Evolutionary conservation across 306 rosid species (phyloP).

Genomic region (Cucurbita maxima): DNA sequence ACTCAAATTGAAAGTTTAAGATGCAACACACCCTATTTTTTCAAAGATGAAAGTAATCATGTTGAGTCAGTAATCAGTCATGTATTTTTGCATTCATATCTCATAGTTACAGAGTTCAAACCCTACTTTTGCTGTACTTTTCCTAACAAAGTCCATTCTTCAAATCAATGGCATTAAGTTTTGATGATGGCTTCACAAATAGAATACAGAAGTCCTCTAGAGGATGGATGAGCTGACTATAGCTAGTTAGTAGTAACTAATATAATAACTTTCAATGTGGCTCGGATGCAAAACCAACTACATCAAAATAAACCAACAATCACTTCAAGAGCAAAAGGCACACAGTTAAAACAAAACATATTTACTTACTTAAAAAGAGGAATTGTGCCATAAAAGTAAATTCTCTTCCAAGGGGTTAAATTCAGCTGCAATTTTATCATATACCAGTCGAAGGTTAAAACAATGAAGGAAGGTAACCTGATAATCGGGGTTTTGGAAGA

Average conservation of each 20-base stretch:
- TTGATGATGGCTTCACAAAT: neutral
- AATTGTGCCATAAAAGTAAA: neutral
- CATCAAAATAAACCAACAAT: neutral
- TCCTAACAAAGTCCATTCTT: neutral
- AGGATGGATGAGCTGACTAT: neutral
- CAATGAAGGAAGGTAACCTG: slow-evolving; percentile 30
- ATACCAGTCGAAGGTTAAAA: neutral
- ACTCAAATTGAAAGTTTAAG: neutral
- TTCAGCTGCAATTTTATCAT: neutral
- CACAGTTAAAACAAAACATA: neutral
- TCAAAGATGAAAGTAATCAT: neutral
- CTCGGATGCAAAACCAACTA: neutral
- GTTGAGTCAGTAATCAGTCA: neutral
- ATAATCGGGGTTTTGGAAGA: slow-evolving; percentile 78
- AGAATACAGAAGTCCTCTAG: neutral
- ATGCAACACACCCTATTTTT: too few species aligned
- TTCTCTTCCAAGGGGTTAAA: neutral
- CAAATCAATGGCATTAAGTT: neutral
- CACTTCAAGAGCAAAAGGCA: neutral
- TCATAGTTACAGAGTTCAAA: neutral
- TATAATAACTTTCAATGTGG: neutral
- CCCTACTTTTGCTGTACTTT: neutral
- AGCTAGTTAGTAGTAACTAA: neutral
- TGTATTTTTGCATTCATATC: neutral
- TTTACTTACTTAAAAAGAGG: neutral